Base-by-base conservation (phyloP, 495 filamentous ascomycete species). In the Penicillium maclennaniae region DNA sequence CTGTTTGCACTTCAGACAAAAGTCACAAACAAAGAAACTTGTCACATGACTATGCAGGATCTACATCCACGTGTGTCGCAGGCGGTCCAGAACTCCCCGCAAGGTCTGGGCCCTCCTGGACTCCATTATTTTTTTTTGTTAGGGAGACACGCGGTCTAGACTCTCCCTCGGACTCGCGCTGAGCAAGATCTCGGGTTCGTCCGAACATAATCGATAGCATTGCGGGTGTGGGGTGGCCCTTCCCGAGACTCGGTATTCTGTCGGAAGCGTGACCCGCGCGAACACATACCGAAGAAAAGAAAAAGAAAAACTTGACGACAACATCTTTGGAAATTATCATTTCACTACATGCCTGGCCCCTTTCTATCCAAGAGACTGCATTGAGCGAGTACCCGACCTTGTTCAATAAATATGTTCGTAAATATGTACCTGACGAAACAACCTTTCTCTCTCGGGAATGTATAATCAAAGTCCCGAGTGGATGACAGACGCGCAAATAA, bases 21-120 rank as follows among this genome's bases (percentile, higher is more conserved):
- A 12, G 6, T 9, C 17, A 7, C 38, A 16, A 40, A 20, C 38
- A 40, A 9, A 12, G 3, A 2, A 12, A 4, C 5, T 6, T 4
- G 20, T 19, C 38, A 19, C 38, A 19, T 40, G 38, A 19, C 38
- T 4, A 9, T 34, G 41, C 46, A 16, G 48, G 14, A 48, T 20
- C 19, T 42, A 7, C 5, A 14, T 34, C 8, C 38, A 40, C 38
- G 38, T 40, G 38, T 19, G 38, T 10, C 38, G 38, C 53, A 49
- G 53, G 60, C 31, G 59, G 65, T 64, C 67, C 66, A 70, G 67
- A 69, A 63, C 60, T 41, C 42, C 41, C 21, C 37, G 41, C 21
- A 51, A 60, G 69, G 67, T 57, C 69, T 64, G 59, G 69, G 58
- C 69, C 66, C 62, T 62, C 51, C 42, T 63, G 51, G 63, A 63